phyloP scores from a whole-genome alignment of 148 eudicot genomes.

The Rhododendron vialii region DNA sequence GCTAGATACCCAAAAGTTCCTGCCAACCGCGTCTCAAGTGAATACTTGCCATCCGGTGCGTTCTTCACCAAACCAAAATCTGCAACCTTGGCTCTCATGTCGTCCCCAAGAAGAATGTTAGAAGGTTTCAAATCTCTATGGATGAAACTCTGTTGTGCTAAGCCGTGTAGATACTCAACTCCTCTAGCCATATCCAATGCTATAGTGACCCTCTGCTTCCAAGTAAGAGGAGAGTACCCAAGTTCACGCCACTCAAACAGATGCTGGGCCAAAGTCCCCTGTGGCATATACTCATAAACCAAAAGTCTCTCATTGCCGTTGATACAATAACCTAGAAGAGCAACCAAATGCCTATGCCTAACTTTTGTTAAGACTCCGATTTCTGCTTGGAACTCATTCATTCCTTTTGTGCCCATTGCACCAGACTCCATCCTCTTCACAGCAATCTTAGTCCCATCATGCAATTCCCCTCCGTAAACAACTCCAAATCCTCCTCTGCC shows the following conservation, averaged over 20 bases:
- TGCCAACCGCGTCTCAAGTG: slow-evolving; percentile 40
- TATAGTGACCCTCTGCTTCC: slow-evolving; percentile 37
- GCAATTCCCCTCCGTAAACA: slow-evolving; percentile 64
- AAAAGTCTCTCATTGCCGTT: slow-evolving; percentile 66
- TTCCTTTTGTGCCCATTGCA: slow-evolving; percentile 45
- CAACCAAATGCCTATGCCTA: slow-evolving; percentile 76
- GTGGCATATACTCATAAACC: slow-evolving; percentile 85
- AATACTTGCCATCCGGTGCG: slow-evolving; percentile 36
- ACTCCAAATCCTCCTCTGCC: slow-evolving; percentile 78
- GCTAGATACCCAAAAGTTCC: slow-evolving; percentile 44
- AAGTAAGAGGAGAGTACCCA: slow-evolving; percentile 30
- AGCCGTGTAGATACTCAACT: slow-evolving; percentile 37
- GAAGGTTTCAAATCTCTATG: slow-evolving; percentile 40
- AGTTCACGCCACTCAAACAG: slow-evolving; percentile 38
- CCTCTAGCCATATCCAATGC: slow-evolving; percentile 44
- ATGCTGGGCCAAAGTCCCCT: slow-evolving; percentile 64
- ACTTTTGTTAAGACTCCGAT: slow-evolving; percentile 82
- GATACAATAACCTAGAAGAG: slow-evolving; percentile 63
- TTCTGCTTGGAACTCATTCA: slow-evolving; percentile 71
- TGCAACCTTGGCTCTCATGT: slow-evolving; percentile 43
- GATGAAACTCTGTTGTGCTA: slow-evolving; percentile 42
- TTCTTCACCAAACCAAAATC: slow-evolving; percentile 40
- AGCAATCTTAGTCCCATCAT: slow-evolving; percentile 71
- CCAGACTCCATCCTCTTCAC: slow-evolving; percentile 75
- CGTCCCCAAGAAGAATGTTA: slow-evolving; percentile 35